Base-by-base conservation (phyloP, 2,329 filamentous ascomycete genomes). In the Grosmannia penicillata region DNA sequence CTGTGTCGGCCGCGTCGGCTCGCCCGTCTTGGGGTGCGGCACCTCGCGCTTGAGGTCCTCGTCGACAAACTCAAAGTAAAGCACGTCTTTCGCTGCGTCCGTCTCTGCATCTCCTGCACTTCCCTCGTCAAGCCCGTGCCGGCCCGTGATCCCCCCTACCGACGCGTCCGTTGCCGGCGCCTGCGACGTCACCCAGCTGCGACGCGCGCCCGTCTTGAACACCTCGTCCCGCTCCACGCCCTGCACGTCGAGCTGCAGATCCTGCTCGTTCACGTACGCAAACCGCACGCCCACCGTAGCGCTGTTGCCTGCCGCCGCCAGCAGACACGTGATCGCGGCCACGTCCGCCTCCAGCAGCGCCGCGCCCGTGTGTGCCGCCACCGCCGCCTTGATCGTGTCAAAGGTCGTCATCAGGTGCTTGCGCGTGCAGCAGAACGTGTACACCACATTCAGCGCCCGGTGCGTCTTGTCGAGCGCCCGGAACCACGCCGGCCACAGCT, bases 331-430 rank as follows among this genome's bases (percentile, higher is more conserved):
- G 45, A 96, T 79, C 44, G 79, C 74, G 1, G 87, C 84, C 15
- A 96, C 75, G 59, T 96, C 86, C 43, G 82, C 76, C 17, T 91
- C 60, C 1, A 65, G 65, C 30, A 98, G 58, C 15, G 75, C 63
- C 19, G 73, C 70, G 49, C 81, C 78, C 43, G 77, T 86, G 52
- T 95, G 85, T 0, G 72, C 73, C 56, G 95, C 85, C 1, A 96
- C 89, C 0, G 89, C 74, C 8, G 75, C 72, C 48, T 78, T 85
- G 33, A 98, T 82, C 6, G 81, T 94, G 14, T 91, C 82, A 47
- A 95, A 85, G 0, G 89, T 95, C 0, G 91, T 96, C 1, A 83
- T 78, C 22, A 96, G 69, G 50, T 96, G 83, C 54, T 93, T 95
- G 33, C 91, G 77, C 1, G 89, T 89, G 53, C 78, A 91, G 61